A percentile compares a stretch with the other conserved stretches of the same genome.
phyloP scores from a whole-genome alignment of 306 rosid genomes.

The Dryas drummondii region DNA sequence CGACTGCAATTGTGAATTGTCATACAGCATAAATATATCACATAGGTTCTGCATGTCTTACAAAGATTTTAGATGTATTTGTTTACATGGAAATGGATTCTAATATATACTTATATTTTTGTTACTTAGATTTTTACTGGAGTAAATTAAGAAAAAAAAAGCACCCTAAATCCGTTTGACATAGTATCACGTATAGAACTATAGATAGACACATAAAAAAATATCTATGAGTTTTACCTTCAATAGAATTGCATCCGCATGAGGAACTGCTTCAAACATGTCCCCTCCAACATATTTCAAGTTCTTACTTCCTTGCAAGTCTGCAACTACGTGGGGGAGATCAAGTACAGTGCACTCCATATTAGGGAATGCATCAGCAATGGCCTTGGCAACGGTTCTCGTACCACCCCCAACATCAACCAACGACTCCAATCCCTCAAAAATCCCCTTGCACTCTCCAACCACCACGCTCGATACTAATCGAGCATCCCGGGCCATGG shows the following conservation, averaged over 20 bases:
- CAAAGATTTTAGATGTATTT: too few species aligned
- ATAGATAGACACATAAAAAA: too few species aligned
- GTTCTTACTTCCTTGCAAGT: conserved; percentile 26
- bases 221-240: conserved; percentile 28
- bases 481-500: conserved; percentile 47
- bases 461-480: conserved; percentile 30
- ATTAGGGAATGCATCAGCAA: conserved; percentile 40
- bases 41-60: too few species aligned
- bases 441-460: conserved; percentile 33
- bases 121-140: too few species aligned
- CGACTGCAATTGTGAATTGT: too few species aligned
- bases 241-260: conserved; percentile 38
- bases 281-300: conserved; percentile 41
- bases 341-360: conserved; percentile 25
- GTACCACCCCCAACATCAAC: conserved; percentile 59
- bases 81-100: too few species aligned
- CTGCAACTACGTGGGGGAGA: conserved; percentile 23
- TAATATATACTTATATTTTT: too few species aligned
- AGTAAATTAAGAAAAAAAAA: too few species aligned
- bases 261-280: conserved; percentile 51
- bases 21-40: too few species aligned
- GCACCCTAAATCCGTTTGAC: too few species aligned
- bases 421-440: conserved; percentile 35
- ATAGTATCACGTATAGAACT: too few species aligned
- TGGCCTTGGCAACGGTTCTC: conserved; percentile 43